Base-by-base conservation (phyloP, 768 basidiomycete genomes). In the Hericium alpestre region DNA sequence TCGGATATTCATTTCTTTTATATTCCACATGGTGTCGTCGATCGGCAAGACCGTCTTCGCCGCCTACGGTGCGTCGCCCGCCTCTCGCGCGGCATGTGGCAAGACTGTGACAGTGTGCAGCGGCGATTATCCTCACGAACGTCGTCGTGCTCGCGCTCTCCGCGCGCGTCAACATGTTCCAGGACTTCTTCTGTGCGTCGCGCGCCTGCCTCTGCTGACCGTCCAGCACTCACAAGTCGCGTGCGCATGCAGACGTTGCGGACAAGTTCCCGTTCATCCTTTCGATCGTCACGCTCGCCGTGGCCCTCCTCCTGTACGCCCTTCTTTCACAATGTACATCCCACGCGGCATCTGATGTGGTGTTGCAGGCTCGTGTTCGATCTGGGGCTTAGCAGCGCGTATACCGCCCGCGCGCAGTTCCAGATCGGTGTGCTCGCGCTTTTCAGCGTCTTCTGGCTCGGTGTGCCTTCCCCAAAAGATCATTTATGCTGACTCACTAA, bases 201-300 rank as follows among this genome's bases (percentile, higher is more conserved):
- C 25, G 25, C 23, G 40, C 20, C 38, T 1, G 16, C n/a, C 20
- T 6, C 9, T 9, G 32, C 32, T 38, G n/a, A 10, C 32, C 48
- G 22, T 38, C 38, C 38, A 18, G 46, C 18, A 13, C 16, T 39
- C 20, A 23, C 46, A 32, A 32, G 43, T n/a, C 55, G 52, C 56
- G 57, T 62, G 25, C 61, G 51, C 10, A 27, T 16, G 16, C 60
- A 83, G 81, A 76, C 64, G 68, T 78, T 49, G 82, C 82, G 5
- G 81, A 83, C 67, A 65, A 80, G 22, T 81, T 82, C 64, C 82
- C 82, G n/a, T 70, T 83, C 55, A 75, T 70, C n/a, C 73, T 84
- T 39, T 81, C 81, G 32, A 77, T 81, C 63, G 65, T 73, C 52
- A 80, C 80, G 1, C 64, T 80, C 32, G 66, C 75, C 38, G 56